Base-by-base conservation (phyloP, 192 early-diverging fungal genomes). In the Podila minutissima region DNA sequence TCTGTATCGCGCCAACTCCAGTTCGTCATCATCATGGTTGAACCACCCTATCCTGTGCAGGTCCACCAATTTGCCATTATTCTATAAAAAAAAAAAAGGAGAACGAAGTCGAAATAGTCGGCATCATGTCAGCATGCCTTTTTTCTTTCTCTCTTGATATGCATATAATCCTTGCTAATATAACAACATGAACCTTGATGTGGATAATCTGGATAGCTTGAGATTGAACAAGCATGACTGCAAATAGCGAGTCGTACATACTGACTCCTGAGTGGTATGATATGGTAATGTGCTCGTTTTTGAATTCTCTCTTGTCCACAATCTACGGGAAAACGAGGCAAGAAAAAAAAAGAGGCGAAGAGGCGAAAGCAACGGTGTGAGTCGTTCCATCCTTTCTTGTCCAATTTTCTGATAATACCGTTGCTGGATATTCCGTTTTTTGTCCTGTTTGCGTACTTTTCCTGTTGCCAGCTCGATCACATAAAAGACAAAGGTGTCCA, bases 401-500 rank as follows among this genome's bases (percentile, higher is more conserved):
- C 4, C 31, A 53, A 28, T 20, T 19, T 24, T 5, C 50, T 33
- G 4, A 26, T 13, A 59, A 50, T 6, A 15, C 35, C 35, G 35
- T 37, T 10, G 20, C 19, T 28, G 24, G 29, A 17, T 28, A 70
- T 29, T 51, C 29, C 35, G 2, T 41, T 46, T 46, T 46, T 17
- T 17, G 1, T 17, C 13, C 41, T 46, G 41, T 46, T 46, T 46
- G 12, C 41, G 15, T 69, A 94, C 91, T 82, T 82, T 67, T 32
- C 93, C 93, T 5, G 86, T 86, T 17, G 62, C 64, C 0, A 94
- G 70, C 31, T 93, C 86, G 2, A 94, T 53, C 0, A 92, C 66
- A 75, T 89, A 92, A 65, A 94, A 92, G 8, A 89, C 87, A 15
- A 92, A 82, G 41, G 93, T 88, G 35, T 94, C 92, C 48, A 92